Evolutionary conservation across 2,329 filamentous ascomycete genomes (phyloP).

Genomic region (Rhinocladiella mackenziei): DNA sequence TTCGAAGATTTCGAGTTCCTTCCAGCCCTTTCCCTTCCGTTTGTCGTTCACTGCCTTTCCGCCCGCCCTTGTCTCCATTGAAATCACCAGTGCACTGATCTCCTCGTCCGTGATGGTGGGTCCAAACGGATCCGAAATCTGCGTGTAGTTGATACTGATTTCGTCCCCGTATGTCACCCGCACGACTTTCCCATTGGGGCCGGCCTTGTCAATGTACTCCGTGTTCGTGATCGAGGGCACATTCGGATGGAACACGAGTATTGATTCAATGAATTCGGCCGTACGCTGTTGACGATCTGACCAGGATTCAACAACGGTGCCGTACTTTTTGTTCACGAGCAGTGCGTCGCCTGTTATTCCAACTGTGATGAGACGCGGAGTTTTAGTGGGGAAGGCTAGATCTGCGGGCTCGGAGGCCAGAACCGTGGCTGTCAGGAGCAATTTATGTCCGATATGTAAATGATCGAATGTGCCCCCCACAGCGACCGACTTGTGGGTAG

Average conservation of each 20-base stretch:
- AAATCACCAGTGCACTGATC: conserved; percentile 79
- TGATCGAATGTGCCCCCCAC: conserved; percentile 96
- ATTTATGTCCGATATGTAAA: conserved; percentile 89
- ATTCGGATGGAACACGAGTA: conserved; percentile 56
- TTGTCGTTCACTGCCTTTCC: conserved; percentile 83
- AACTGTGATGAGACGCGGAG: conserved; percentile 56
- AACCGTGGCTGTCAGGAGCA: conserved; percentile 84
- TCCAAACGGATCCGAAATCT: conserved; percentile 83
- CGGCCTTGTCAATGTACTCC: conserved; percentile 36
- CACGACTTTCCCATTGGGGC: conserved; percentile 40
- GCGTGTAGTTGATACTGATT: conserved; percentile 70
- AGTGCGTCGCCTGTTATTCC: conserved; percentile 87
- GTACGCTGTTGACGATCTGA: conserved; percentile 64
- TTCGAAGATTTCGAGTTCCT: conserved; percentile 72
- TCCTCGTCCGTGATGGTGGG: conserved; percentile 79
- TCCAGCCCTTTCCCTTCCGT: conserved; percentile 71
- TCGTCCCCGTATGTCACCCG: conserved; percentile 35
- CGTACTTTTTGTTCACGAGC: conserved; percentile 83
- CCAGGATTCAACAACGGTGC: conserved; percentile 78
- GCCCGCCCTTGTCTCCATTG: conserved; percentile 78
- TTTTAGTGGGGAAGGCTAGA: conserved; percentile 39
- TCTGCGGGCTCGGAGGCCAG: conserved; percentile 59
- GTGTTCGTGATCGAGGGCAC: conserved; percentile 33
- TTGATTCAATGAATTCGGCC: conserved; percentile 63
- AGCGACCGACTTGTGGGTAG: conserved; percentile 60